Percentiles rank a stretch among this genome's conserved stretches.
phyloP scores from a whole-genome alignment of 2,329 filamentous ascomycete species.

The Fusarium miscanthi region DNA sequence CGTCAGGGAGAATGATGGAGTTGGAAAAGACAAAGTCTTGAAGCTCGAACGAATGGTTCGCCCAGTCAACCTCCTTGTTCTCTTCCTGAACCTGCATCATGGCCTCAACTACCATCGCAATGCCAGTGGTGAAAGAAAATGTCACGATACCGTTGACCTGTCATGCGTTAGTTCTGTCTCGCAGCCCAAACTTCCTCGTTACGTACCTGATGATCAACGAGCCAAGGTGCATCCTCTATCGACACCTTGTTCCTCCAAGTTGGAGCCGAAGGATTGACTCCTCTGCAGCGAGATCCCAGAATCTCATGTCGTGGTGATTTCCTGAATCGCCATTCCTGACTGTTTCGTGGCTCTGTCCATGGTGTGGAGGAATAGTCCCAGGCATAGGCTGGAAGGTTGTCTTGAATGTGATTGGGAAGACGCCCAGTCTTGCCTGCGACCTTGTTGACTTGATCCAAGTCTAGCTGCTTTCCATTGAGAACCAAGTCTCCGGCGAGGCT shows the following conservation, averaged over 20 bases:
- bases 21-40: constrained; percentile 42
- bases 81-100: constrained; percentile 42
- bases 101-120: constrained; percentile 41
- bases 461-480: constrained; percentile 33
- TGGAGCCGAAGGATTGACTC: constrained; percentile 41
- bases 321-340: constrained; percentile 39
- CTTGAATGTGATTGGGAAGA: constrained; percentile 38
- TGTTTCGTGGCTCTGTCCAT: constrained; percentile 39
- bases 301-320: constrained; percentile 41
- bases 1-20: constrained; percentile 42
- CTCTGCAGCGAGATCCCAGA: constrained; percentile 38
- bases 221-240: constrained; percentile 41
- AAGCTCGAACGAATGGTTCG: constrained; percentile 33
- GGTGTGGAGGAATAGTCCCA: constrained; percentile 42
- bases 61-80: constrained; percentile 34
- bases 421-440: constrained; percentile 18
- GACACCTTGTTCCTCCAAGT: constrained; percentile 44
- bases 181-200: too few species aligned
- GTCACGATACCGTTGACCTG: constrained; percentile 42
- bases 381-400: constrained; percentile 37
- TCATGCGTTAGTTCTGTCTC: constrained; percentile 1
- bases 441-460: constrained; percentile 34
- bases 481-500: constrained; percentile 37
- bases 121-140: constrained; percentile 39
- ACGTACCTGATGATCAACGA: constrained; percentile 41